Evolutionary conservation across 2,329 filamentous ascomycete genomes (phyloP).

Genomic region (Zarea fungicola): DNA sequence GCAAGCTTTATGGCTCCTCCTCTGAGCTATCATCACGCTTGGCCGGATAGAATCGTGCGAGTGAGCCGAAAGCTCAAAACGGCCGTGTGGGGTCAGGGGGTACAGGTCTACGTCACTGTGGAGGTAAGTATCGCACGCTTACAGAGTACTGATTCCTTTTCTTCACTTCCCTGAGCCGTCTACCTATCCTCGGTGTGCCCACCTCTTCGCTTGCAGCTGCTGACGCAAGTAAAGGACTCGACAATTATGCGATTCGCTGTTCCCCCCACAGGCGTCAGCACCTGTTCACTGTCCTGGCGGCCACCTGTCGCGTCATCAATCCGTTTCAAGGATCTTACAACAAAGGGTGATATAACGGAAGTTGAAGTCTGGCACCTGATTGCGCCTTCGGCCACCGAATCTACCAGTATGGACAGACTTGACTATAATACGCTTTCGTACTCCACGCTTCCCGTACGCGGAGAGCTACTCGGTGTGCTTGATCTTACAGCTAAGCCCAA

Average conservation of each 20-base stretch:
- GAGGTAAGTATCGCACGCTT: conserved; percentile 1
- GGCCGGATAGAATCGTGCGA: conserved; percentile 5
- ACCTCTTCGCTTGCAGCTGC: background rate
- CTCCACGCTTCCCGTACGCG: conserved; percentile 7
- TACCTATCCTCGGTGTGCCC: too few relatives aligned
- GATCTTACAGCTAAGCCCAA: background rate
- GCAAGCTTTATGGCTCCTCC: background rate
- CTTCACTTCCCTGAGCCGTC: too few relatives aligned
- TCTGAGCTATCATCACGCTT: background rate
- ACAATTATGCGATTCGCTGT: conserved; percentile 2
- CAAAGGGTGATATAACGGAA: conserved; percentile 7
- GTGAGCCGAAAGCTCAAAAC: conserved; percentile 3
- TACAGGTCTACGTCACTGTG: conserved; percentile 6
- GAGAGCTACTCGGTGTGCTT: conserved; percentile 10
- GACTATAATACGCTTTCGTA: conserved; percentile 10
- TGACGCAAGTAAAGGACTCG: background rate
- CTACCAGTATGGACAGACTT: conserved; percentile 5
- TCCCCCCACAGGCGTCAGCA: background rate
- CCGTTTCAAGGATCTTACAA: conserved; percentile 3
- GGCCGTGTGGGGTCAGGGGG: conserved; percentile 3
- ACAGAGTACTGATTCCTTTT: background rate
- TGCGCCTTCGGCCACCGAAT: background rate
- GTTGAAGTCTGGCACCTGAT: conserved; percentile 9
- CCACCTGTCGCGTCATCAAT: background rate
- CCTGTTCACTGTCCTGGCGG: conserved; percentile 2